Conservation (phyloP, 176 grass and related monocot species). For the Ensete glaucum region DNA sequence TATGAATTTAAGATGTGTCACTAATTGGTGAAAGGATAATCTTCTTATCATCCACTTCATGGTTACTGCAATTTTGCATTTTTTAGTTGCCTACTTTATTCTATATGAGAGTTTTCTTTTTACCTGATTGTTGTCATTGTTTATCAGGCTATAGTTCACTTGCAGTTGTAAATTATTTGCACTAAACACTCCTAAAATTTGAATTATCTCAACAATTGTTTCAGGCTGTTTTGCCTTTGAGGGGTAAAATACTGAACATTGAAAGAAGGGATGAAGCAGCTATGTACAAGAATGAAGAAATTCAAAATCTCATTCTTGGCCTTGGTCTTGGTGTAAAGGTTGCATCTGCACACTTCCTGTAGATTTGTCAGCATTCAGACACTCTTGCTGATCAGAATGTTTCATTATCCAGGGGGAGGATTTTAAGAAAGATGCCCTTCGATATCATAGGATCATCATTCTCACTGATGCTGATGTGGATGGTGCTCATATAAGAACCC, state of each 20-base stretch:
- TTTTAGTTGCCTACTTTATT: no score
- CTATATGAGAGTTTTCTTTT: no score
- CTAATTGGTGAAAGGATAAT: no score
- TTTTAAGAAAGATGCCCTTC: constrained; percentile 89
- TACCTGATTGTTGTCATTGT: no score
- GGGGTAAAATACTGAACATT: constrained; percentile 97
- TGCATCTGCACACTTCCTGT: constrained; percentile 11
- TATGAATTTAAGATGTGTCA: no score
- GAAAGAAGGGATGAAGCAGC: constrained; percentile 92
- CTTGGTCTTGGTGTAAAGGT: constrained; percentile 98
- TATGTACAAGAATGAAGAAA: constrained; percentile 99
- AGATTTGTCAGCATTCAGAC: constrained; percentile 4
- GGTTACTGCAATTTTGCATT: no score
- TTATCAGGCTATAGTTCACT: no score
- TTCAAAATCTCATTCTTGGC: constrained; percentile 91
- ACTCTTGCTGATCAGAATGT: constrained; percentile 21
- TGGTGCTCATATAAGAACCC: constrained; percentile 89
- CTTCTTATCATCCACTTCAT: no score
- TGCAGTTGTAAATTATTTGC: not conserved
- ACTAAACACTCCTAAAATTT: constrained; percentile 11
- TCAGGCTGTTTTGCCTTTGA: constrained; percentile 92
- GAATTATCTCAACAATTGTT: constrained; percentile 24
- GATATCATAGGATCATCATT: constrained; percentile 97
- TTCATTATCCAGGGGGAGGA: constrained; percentile 80
- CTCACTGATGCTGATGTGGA: constrained; percentile 98